These are phyloP conservation scores for Pulicaria dysenterica DNA, from an alignment of 129 eudicot species.

Conservation along the genomic window DNA sequence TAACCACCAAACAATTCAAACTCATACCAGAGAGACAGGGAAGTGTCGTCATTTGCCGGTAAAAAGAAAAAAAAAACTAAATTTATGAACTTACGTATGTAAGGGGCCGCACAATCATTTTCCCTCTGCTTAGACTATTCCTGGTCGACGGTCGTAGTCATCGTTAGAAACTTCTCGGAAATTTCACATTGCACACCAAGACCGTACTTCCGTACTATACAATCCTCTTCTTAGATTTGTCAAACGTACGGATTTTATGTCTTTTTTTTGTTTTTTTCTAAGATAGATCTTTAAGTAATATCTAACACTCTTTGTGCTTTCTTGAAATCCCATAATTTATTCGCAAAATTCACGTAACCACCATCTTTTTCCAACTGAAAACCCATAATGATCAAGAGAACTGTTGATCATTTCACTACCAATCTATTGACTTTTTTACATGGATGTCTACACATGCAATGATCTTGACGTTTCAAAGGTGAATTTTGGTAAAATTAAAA, in stretches of 20 bases:
- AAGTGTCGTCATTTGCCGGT: no score
- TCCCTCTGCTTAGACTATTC: no score
- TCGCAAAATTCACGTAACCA: conserved; percentile 2
- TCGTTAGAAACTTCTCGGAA: no score
- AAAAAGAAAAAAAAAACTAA: no score
- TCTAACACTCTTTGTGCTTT: conserved; percentile 27
- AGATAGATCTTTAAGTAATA: neutral
- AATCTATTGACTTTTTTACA: conserved; percentile 16
- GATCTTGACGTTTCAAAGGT: conserved; percentile 26
- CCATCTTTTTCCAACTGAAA: conserved; percentile 30
- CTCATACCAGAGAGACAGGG: no score
- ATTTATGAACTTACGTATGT: no score
- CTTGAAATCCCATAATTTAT: conserved; percentile 18
- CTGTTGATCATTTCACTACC: conserved; percentile 26
- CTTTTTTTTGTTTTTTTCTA: neutral
- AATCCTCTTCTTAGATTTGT: neutral
- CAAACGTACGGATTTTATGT: neutral
- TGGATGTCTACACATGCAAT: conserved; percentile 24
- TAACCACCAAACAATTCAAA: no score
- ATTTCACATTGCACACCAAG: no score
- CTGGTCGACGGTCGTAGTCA: no score
- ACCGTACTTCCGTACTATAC: no score
- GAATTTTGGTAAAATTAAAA: neutral
- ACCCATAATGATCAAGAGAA: conserved; percentile 35
- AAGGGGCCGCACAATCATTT: no score